These are phyloP conservation scores for Solanum corneliomulleri DNA, from an alignment of 257 asterid genomes.

Conservation along the genomic window DNA sequence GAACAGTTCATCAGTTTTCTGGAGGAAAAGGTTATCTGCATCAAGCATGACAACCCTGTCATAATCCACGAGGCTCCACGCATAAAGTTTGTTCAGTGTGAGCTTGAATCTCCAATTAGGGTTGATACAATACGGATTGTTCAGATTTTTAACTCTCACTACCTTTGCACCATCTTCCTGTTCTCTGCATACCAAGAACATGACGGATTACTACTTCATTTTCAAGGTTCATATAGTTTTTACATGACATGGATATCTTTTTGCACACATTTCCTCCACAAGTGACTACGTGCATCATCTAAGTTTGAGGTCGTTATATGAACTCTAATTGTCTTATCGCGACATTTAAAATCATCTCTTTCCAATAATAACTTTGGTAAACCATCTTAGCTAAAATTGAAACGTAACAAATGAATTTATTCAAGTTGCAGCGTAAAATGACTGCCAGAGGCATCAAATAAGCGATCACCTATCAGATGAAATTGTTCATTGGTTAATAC, in stretches of 20 bases:
- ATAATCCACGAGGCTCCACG: constrained; percentile 80
- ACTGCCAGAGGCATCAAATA: not conserved
- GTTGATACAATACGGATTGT: constrained; percentile 46
- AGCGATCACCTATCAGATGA: not conserved
- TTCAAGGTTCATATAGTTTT: not conserved
- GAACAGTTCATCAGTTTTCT: constrained; percentile 65
- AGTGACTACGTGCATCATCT: not conserved
- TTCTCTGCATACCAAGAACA: constrained; percentile 22
- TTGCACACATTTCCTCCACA: not conserved
- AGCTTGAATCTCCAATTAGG: constrained; percentile 63
- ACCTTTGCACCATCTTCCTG: constrained; percentile 74
- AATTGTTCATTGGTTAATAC: not conserved
- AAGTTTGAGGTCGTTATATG: not conserved
- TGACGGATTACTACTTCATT: not conserved
- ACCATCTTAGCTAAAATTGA: not conserved
- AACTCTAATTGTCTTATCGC: not conserved
- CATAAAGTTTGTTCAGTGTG: constrained; percentile 75
- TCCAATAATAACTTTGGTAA: not conserved
- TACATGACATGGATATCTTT: not conserved
- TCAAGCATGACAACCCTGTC: constrained; percentile 90
- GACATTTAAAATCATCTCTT: not conserved
- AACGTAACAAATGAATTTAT: not conserved
- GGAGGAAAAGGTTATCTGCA: constrained; percentile 82
- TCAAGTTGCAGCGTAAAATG: not conserved
- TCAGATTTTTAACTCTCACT: constrained; percentile 52